phyloP scores from a whole-genome alignment of 2,329 filamentous ascomycete genomes.

The Verticillium tricorpus region DNA sequence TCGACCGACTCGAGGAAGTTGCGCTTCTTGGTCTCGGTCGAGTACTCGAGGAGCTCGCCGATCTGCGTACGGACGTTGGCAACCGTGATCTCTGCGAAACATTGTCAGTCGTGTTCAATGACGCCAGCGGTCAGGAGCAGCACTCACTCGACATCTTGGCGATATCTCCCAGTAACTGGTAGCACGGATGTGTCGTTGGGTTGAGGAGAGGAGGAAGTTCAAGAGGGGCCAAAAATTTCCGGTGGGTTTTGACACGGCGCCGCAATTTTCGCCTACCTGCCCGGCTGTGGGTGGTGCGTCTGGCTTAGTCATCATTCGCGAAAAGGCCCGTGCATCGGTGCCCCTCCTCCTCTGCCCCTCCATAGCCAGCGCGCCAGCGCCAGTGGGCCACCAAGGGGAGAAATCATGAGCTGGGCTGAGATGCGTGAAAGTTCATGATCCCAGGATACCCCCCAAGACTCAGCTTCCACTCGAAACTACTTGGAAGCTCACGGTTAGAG shows the following conservation, averaged over 20 bases:
- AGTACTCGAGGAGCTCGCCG: constrained; percentile 91
- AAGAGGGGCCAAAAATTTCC: constrained; percentile 3
- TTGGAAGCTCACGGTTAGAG: not conserved
- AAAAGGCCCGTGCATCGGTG: not conserved
- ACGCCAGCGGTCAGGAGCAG: too few species aligned
- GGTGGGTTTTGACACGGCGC: constrained; percentile 5
- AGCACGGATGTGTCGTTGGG: constrained; percentile 14
- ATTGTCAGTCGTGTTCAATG: not conserved
- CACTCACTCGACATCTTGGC: constrained; percentile 14
- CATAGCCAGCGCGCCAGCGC: not conserved
- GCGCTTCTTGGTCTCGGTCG: constrained; percentile 78
- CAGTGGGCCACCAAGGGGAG: not conserved
- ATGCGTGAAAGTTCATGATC: not conserved
- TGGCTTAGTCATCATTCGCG: not conserved
- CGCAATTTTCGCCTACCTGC: not conserved
- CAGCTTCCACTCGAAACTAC: not conserved
- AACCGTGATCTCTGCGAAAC: constrained; percentile 62
- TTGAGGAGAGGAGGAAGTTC: constrained; percentile 2
- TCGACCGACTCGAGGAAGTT: constrained; percentile 95
- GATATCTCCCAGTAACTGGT: constrained; percentile 17
- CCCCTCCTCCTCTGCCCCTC: not conserved
- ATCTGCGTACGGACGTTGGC: constrained; percentile 95
- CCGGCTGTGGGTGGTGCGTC: not conserved
- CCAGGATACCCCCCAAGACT: not conserved
- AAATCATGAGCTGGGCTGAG: not conserved